A percentile compares a stretch with the other conserved stretches of the same genome.
Conservation (phyloP, 2,329 filamentous ascomycete species). For the Sporothrix dimorphospora region DNA sequence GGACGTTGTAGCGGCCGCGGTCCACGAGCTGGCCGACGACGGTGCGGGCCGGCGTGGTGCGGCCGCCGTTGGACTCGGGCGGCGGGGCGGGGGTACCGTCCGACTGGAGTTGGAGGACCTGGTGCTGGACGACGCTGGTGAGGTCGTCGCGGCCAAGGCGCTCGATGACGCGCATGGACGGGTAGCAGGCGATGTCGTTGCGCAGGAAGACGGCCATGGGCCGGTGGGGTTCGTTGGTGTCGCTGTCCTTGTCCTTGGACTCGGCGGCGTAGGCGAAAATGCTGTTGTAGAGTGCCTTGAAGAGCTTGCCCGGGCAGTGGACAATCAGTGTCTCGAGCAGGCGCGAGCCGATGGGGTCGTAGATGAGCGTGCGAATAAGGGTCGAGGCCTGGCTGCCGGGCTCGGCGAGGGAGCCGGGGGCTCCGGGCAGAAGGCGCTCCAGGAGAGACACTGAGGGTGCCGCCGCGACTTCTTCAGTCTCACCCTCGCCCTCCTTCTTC, state of each 20-base stretch:
- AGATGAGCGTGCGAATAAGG: slow-evolving; percentile 85
- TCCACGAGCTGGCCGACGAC: slow-evolving; percentile 72
- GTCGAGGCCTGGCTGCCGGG: slow-evolving; percentile 70
- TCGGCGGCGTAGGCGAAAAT: slow-evolving; percentile 71
- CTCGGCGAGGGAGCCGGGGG: slow-evolving; percentile 68
- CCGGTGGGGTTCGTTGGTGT: not conserved
- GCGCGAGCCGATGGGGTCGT: slow-evolving; percentile 87
- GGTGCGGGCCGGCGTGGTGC: slow-evolving; percentile 54
- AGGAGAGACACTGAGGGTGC: slow-evolving; percentile 57
- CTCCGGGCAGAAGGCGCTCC: slow-evolving; percentile 77
- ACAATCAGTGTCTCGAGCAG: slow-evolving; percentile 85
- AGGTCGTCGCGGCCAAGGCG: slow-evolving; percentile 87
- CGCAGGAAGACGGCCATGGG: slow-evolving; percentile 75
- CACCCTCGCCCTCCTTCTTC: slow-evolving; percentile 36
- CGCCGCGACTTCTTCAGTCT: not conserved
- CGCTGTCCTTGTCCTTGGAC: not conserved
- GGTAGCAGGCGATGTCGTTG: slow-evolving; percentile 89
- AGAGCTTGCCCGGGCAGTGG: slow-evolving; percentile 80
- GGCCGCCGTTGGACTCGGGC: slow-evolving; percentile 76
- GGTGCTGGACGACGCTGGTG: slow-evolving; percentile 66
- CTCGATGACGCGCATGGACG: slow-evolving; percentile 80
- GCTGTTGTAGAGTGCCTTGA: slow-evolving; percentile 82
- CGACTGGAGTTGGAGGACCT: slow-evolving; percentile 60
- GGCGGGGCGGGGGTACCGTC: slow-evolving; percentile 73
- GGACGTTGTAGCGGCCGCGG: slow-evolving; percentile 74